Evolutionary conservation across 805 yeast genomes (phyloP).

Genomic region (Kodamaea laetipori): DNA sequence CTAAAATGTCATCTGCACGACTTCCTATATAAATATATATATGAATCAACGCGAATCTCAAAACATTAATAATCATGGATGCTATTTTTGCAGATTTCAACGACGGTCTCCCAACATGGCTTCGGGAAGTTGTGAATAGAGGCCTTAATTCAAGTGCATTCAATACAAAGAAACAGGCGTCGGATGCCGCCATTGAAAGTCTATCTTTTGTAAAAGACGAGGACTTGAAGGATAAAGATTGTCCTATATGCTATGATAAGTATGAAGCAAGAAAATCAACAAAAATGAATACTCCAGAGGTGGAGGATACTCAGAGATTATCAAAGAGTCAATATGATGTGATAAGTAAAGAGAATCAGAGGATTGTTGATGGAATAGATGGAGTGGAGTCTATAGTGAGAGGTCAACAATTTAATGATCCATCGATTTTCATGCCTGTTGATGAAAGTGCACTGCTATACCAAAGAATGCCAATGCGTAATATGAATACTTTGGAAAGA

Average conservation of each 20-base stretch:
- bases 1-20: neutral
- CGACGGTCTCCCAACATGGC: conserved; percentile 32
- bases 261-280: conserved; percentile 21
- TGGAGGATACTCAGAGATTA: neutral
- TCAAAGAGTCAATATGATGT: neutral
- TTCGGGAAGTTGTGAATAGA: conserved; percentile 36
- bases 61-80: conserved; percentile 11
- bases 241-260: conserved; percentile 45
- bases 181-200: conserved; percentile 42
- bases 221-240: conserved; percentile 24
- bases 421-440: conserved; percentile 34
- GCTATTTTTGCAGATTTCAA: conserved; percentile 9
- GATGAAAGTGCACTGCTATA: conserved; percentile 29
- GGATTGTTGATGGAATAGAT: neutral
- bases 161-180: conserved; percentile 29
- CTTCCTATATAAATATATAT: neutral
- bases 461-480: conserved; percentile 31
- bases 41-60: neutral
- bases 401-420: conserved; percentile 28
- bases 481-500: conserved; percentile 22
- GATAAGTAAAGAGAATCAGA: neutral
- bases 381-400: conserved; percentile 7
- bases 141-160: conserved; percentile 36
- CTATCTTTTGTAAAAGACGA: conserved; percentile 26
- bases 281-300: neutral